phyloP scores from a whole-genome alignment of 2,329 filamentous ascomycete genomes.

The Arthrobotrys megalospora region DNA sequence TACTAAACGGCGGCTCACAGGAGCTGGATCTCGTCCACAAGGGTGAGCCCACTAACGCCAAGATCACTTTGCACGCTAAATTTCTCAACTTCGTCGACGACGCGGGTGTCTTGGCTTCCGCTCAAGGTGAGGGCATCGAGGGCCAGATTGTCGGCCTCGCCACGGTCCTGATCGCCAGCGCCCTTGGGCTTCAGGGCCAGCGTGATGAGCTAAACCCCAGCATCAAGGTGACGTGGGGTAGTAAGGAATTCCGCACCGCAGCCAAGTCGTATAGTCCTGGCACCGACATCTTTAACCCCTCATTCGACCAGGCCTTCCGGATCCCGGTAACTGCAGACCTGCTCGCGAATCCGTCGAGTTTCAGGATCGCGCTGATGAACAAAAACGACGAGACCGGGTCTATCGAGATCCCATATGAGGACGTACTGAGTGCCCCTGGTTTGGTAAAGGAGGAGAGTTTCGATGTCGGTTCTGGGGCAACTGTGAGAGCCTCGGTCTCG shows the following conservation, averaged over 20 bases:
- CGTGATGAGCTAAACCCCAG: constrained; percentile 70
- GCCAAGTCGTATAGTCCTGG: constrained; percentile 69
- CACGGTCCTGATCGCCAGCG: constrained; percentile 69
- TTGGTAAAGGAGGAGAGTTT: constrained; percentile 66
- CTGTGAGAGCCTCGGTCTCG: constrained; percentile 67
- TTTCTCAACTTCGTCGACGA: constrained; percentile 69
- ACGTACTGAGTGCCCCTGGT: constrained; percentile 66
- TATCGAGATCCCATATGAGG: constrained; percentile 67
- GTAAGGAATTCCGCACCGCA: constrained; percentile 68
- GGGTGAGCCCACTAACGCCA: constrained; percentile 67
- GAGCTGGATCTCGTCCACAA: constrained; percentile 68
- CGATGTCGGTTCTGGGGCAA: constrained; percentile 66
- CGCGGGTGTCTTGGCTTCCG: constrained; percentile 65
- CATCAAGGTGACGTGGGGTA: constrained; percentile 69
- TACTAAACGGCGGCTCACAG: constrained; percentile 68
- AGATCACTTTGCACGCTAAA: constrained; percentile 67
- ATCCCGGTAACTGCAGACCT: constrained; percentile 67
- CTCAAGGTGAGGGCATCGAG: constrained; percentile 63
- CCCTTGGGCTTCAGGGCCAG: constrained; percentile 68
- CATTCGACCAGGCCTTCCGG: constrained; percentile 70
- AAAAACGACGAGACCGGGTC: constrained; percentile 66
- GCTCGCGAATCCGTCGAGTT: constrained; percentile 64
- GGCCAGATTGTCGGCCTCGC: constrained; percentile 68
- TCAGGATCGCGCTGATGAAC: constrained; percentile 67
- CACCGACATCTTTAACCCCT: constrained; percentile 70